Conservation (phyloP, 495 filamentous ascomycete species). For the Cairneyella variabilis region DNA sequence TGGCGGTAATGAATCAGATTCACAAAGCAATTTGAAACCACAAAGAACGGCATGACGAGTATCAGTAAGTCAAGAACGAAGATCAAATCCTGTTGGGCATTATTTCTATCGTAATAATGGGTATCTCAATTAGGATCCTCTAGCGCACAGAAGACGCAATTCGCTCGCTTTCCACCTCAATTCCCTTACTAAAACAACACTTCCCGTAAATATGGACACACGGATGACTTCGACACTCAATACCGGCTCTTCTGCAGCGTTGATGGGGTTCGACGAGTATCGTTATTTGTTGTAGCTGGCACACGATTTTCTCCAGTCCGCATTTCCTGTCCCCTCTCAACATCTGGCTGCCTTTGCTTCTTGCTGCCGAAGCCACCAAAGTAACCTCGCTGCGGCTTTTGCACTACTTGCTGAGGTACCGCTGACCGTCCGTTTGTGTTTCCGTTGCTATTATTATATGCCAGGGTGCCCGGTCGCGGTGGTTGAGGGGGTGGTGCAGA, state of each 20-base stretch:
- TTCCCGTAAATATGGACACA: too few relatives aligned
- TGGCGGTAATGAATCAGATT: conserved; percentile 7
- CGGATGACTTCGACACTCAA: conserved; percentile 3
- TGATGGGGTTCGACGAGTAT: conserved; percentile 2
- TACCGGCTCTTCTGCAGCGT: conserved; percentile 13
- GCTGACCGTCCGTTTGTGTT: conserved; percentile 4
- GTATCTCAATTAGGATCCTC: not conserved
- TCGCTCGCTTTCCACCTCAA: too few relatives aligned
- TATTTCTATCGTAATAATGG: not conserved
- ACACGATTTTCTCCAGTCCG: conserved; percentile 7
- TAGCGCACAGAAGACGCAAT: not conserved
- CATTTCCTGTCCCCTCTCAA: conserved; percentile 30
- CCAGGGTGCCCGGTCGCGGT: conserved; percentile 1
- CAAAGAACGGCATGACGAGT: not conserved
- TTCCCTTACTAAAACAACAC: too few relatives aligned
- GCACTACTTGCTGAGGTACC: conserved; percentile 13
- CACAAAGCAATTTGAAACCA: conserved; percentile 4
- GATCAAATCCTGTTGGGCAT: not conserved
- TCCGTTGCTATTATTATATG: not conserved
- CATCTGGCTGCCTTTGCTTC: conserved; percentile 33
- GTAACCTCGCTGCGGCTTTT: conserved; percentile 27
- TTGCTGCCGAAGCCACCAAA: conserved; percentile 33
- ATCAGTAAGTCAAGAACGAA: not conserved
- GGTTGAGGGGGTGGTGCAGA: conserved; percentile 8
- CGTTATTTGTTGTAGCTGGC: not conserved